These are phyloP conservation scores for Boletales sp. DNA, from an alignment of 768 basidiomycete genomes.

Conservation along the genomic window DNA sequence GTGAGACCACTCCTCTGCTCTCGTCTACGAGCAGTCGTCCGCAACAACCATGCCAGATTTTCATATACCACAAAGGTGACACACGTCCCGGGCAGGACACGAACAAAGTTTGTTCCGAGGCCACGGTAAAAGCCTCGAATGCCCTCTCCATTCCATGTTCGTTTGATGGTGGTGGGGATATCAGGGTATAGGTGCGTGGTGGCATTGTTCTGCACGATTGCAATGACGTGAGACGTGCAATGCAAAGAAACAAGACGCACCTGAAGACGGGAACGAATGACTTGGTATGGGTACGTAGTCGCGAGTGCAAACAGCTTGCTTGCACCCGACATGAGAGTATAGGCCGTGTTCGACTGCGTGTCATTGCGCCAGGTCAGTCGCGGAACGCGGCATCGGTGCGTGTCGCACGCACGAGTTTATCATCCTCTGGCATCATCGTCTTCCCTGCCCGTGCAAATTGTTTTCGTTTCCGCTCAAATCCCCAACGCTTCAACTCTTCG, in stretches of 20 bases:
- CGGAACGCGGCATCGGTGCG: not conserved
- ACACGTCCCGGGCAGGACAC: constrained; percentile 95
- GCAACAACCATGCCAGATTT: constrained; percentile 79
- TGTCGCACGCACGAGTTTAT: constrained; percentile 70
- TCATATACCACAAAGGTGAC: constrained; percentile 98
- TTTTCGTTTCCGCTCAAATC: constrained; percentile 73
- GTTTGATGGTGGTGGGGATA: constrained; percentile 74
- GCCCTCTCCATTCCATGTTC: constrained; percentile 82
- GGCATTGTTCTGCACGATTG: constrained; percentile 54
- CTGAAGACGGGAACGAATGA: constrained; percentile 90
- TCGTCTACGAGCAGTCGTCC: constrained; percentile 58
- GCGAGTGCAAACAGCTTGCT: constrained; percentile 85
- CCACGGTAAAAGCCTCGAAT: constrained; percentile 90
- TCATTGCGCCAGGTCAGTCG: not conserved
- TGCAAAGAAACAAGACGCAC: constrained; percentile 37
- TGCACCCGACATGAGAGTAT: constrained; percentile 87
- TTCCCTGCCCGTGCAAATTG: constrained; percentile 58
- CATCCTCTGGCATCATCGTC: constrained; percentile 66
- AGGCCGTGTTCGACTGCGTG: constrained; percentile 79
- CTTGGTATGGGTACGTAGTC: constrained; percentile 95
- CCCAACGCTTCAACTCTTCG: constrained; percentile 92
- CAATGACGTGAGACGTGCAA: not conserved
- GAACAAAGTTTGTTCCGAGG: constrained; percentile 87
- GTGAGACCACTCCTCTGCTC: constrained; percentile 25
- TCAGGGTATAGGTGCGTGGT: constrained; percentile 70